Evolutionary conservation across 169 alveolate genomes (phyloP).

Genomic region (Cryptosporidium sp.): DNA sequence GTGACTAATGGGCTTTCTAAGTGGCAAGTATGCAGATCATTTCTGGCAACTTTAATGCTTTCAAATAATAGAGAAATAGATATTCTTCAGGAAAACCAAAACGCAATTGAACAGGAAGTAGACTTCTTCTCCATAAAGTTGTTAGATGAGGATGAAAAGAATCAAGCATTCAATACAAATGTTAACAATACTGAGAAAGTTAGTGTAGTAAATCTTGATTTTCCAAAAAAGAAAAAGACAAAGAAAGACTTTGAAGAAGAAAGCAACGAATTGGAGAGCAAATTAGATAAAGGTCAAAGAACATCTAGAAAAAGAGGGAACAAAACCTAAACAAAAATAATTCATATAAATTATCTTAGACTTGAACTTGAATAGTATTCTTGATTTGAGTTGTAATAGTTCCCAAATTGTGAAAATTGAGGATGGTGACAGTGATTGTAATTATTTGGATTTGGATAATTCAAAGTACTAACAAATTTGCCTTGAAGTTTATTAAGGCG

Average conservation of each 20-base stretch:
- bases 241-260: constrained; percentile 19
- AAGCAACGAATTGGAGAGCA: neutral
- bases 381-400: constrained; percentile 4
- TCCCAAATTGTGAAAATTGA: constrained; percentile 24
- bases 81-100: constrained; percentile 2
- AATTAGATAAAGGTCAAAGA: neutral
- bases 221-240: constrained; percentile 54
- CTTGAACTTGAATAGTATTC: neutral
- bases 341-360: neutral
- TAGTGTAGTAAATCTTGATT: constrained; percentile 3
- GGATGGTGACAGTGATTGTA: neutral
- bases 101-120: neutral
- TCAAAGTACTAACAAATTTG: constrained; percentile 12
- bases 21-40: constrained; percentile 72
- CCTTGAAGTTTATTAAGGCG: constrained; percentile 33
- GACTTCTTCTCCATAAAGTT: constrained; percentile 8
- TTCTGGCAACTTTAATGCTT: constrained; percentile 67
- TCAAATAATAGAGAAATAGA: constrained; percentile 58
- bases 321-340: neutral
- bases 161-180: neutral
- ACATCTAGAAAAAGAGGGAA: constrained; percentile 1
- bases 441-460: constrained; percentile 21
- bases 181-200: neutral
- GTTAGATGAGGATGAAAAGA: neutral
- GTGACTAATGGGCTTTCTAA: constrained; percentile 23